Conservation (phyloP, 2,329 filamentous ascomycete species). For the Trichoderma atrobrunneum region DNA sequence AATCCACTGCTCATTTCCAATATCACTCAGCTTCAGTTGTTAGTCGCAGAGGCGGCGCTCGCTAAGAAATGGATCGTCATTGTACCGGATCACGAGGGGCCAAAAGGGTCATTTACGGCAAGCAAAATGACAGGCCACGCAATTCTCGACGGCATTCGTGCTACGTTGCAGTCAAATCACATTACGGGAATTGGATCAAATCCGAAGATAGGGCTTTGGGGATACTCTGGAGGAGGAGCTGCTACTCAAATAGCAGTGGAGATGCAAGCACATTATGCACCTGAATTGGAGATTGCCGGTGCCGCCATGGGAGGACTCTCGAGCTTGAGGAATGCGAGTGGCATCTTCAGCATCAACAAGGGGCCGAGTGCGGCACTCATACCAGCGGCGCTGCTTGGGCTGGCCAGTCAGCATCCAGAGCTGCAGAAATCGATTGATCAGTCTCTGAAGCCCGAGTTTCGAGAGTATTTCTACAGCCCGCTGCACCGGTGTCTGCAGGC, state of each 20-base stretch:
- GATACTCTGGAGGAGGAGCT: constrained; percentile 29
- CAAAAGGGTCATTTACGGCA: constrained; percentile 41
- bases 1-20: constrained; percentile 39
- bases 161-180: constrained; percentile 30
- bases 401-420: constrained; percentile 23
- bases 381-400: constrained; percentile 23
- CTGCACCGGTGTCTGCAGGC: constrained; percentile 27
- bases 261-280: constrained; percentile 24
- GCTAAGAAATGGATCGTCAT: constrained; percentile 48
- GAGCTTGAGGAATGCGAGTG: constrained; percentile 17
- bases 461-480: constrained; percentile 30
- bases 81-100: constrained; percentile 47
- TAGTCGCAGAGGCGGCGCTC: constrained; percentile 32
- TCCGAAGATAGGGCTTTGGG: constrained; percentile 44
- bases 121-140: constrained; percentile 42
- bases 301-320: constrained; percentile 26
- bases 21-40: constrained; percentile 24
- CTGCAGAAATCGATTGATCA: constrained; percentile 18
- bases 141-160: constrained; percentile 44
- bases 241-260: constrained; percentile 11
- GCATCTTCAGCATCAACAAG: constrained; percentile 21
- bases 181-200: constrained; percentile 31
- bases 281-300: constrained; percentile 27
- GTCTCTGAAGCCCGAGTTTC: constrained; percentile 22
- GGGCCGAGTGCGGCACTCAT: constrained; percentile 24